These are phyloP conservation scores for Metarhizium brunneum DNA, from an alignment of 2,329 filamentous ascomycete genomes.

Conservation along the genomic window DNA sequence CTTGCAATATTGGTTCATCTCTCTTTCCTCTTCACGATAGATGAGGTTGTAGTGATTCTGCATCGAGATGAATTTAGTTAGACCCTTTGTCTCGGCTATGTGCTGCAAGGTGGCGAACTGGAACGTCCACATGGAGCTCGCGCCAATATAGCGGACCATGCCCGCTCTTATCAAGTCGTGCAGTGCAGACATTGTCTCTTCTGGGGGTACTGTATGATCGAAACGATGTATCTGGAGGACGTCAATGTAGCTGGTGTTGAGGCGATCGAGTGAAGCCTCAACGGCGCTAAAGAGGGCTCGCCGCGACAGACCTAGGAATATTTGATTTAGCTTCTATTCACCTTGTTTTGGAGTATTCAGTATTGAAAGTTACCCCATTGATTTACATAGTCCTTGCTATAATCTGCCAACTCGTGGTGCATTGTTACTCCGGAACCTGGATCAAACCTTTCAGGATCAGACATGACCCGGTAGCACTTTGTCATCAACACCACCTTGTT, in stretches of 20 bases:
- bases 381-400: no score
- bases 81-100: slow-evolving; percentile 40
- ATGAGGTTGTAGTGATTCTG: slow-evolving; percentile 43
- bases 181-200: slow-evolving; percentile 49
- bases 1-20: slow-evolving; percentile 25
- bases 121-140: slow-evolving; percentile 28
- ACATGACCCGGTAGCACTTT: slow-evolving; percentile 44
- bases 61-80: slow-evolving; percentile 48
- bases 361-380: no score
- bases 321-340: no score
- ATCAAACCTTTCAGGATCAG: no score
- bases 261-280: slow-evolving; percentile 42
- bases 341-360: no score
- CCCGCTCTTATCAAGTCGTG: slow-evolving; percentile 44
- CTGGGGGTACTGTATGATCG: slow-evolving; percentile 35
- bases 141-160: slow-evolving; percentile 38
- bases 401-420: background rate
- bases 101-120: slow-evolving; percentile 38
- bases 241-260: slow-evolving; percentile 46
- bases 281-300: slow-evolving; percentile 58
- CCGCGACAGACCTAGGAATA: slow-evolving; percentile 34
- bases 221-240: slow-evolving; percentile 45
- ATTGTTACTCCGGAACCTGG: slow-evolving; percentile 7
- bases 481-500: slow-evolving; percentile 47
- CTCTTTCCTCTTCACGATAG: slow-evolving; percentile 47